Percentiles rank a stretch among this genome's conserved stretches.
Conservation (phyloP, 1,284 basidiomycete genomes). For the Coriolopsis trogii region DNA sequence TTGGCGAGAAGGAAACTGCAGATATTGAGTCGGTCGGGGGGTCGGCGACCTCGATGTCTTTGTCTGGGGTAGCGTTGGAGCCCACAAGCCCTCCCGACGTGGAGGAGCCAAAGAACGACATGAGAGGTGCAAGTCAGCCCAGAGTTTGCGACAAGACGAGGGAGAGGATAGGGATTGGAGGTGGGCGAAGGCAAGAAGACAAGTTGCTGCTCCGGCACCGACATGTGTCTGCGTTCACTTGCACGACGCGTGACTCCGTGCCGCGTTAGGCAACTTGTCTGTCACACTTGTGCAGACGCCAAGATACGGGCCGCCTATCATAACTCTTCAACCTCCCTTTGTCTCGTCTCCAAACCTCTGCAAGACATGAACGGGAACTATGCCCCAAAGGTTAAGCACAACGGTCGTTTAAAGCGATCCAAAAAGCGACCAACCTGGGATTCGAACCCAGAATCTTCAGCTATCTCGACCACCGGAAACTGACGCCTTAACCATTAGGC, state of each 20-base stretch:
- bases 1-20: slow-evolving; percentile 64
- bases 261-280: not conserved
- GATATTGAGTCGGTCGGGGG: slow-evolving; percentile 79
- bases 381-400: too few species aligned
- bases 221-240: slow-evolving; percentile 3
- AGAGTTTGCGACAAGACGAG: not conserved
- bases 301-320: too few species aligned
- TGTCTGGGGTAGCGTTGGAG: slow-evolving; percentile 39
- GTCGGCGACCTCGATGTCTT: slow-evolving; percentile 77
- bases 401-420: too few species aligned
- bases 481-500: slow-evolving; percentile 30
- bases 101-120: slow-evolving; percentile 46
- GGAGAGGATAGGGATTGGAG: not conserved
- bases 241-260: slow-evolving; percentile 4
- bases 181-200: not conserved
- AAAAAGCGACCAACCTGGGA: slow-evolving; percentile 49
- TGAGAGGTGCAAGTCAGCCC: slow-evolving; percentile 13
- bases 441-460: slow-evolving; percentile 57
- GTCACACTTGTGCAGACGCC: too few species aligned
- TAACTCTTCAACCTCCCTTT: too few species aligned
- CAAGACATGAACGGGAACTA: too few species aligned
- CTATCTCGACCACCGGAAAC: slow-evolving; percentile 43
- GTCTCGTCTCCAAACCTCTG: too few species aligned
- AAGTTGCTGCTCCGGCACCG: not conserved
- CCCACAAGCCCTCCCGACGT: slow-evolving; percentile 34